Evolutionary conservation across 306 rosid genomes (phyloP), one percentile per base, ranked within the genome.

Genomic region (Dalbergia cochinchinensis): DNA sequence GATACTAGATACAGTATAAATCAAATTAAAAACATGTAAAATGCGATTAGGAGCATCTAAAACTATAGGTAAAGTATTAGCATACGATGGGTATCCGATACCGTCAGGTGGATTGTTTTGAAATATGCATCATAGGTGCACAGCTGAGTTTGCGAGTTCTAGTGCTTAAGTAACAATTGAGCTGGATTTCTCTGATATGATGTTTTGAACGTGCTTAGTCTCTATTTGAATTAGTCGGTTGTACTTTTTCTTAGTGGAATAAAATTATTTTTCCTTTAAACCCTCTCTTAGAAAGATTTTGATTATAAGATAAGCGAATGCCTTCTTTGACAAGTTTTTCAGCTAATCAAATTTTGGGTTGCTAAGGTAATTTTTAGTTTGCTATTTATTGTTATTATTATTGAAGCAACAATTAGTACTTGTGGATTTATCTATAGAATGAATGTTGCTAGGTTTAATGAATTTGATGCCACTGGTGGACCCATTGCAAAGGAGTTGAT

Each of bases 381-480:
- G 60, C 60, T 54, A n/a, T 5, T 26, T 54, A 47, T 47, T 47
- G 14, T 10, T 26, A 4, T 48, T 66, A 22, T n/a, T 75, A 45
- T 82, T 16, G n/a, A 65, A 74, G 16, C 39, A 59, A 42, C 59
- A 50, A 53, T 76, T 60, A 15, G 83, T 53, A 47, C 73, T 47
- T 79, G n/a, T 63, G 13, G 65, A 73, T 79, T 82, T 75, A 85
- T 53, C 35, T 69, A 54, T n/a, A 2, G 64, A 59, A 48, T 83
- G 45, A 70, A 20, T 74, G 12, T 71, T 44, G 58, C 75, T 48
- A 94, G 99, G 90, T 90, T 88, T 83, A 91, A 90, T 86, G 99
- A 94, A 61, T 86, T 92, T 74, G 97, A 90, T 77, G 85, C 59
- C 69, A 85, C 85, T 4, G 97, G 97, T 41, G 97, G 99, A 70